Conservation (phyloP, 2,329 filamentous ascomycete genomes). For the Boeremia lycopersici region DNA sequence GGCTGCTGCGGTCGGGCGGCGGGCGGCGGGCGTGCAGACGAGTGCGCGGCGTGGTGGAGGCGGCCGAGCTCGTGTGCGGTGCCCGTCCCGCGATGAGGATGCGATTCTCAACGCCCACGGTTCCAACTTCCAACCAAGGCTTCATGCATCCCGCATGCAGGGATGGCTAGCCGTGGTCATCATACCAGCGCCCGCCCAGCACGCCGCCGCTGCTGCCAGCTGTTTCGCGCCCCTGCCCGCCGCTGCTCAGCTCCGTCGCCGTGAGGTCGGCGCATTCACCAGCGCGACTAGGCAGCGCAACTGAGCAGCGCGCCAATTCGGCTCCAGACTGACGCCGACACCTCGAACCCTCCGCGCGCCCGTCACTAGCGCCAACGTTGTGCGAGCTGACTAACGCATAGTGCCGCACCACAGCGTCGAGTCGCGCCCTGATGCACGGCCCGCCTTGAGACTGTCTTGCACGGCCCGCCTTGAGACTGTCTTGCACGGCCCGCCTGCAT, state of each 20-base stretch:
- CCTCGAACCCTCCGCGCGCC: background rate
- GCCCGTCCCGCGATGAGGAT: conserved; percentile 9
- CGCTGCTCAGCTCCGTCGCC: too few relatives aligned
- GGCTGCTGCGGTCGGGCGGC: conserved; percentile 12
- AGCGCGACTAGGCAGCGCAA: too few relatives aligned
- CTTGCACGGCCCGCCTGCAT: background rate
- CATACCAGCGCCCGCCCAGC: background rate
- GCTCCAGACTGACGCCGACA: conserved; percentile 1
- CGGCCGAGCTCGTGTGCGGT: conserved; percentile 4
- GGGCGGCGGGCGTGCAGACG: background rate
- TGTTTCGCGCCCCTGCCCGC: background rate
- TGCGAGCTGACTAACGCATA: conserved; percentile 15
- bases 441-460: too few relatives aligned
- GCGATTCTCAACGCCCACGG: conserved; percentile 8
- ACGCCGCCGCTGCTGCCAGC: background rate
- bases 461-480: too few relatives aligned
- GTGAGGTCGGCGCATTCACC: background rate
- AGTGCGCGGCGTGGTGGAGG: background rate
- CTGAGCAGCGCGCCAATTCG: conserved; percentile 1
- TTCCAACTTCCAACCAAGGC: conserved; percentile 12
- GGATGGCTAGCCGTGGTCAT: conserved; percentile 2
- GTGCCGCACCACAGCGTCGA: conserved; percentile 2
- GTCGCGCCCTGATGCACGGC: conserved; percentile 3
- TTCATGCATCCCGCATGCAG: conserved; percentile 14
- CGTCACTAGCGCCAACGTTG: conserved; percentile 16